Evolutionary conservation across 75 land plant genomes (phyloP).

Genomic region (Cunninghamia lanceolata): DNA sequence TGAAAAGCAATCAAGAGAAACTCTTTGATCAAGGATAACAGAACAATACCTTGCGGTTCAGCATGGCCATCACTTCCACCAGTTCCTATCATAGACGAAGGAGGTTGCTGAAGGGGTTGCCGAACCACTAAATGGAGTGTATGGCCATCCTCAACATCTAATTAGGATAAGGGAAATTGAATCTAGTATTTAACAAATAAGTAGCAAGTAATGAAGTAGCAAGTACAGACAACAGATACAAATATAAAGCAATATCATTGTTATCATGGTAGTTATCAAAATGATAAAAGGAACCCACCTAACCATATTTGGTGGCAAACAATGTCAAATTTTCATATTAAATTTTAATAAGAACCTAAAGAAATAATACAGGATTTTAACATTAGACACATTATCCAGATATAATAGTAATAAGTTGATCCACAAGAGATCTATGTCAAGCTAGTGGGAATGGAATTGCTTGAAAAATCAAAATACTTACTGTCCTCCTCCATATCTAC

Average conservation of each 20-base stretch:
- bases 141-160: constrained; percentile 99
- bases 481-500: not conserved
- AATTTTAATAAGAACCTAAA: not conserved
- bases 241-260: not conserved
- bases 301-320: not conserved
- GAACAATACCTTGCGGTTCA: constrained; percentile 13
- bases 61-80: not conserved
- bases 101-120: constrained; percentile 54
- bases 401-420: not conserved
- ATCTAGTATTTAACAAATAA: not conserved
- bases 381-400: not conserved
- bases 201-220: not conserved
- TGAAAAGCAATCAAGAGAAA: not conserved
- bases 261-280: not conserved
- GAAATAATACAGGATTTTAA: not conserved
- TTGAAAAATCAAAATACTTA: too few species aligned
- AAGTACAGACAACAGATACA: not conserved
- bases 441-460: not conserved
- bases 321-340: not conserved
- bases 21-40: not conserved
- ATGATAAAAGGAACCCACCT: not conserved
- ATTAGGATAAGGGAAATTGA: not conserved
- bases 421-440: not conserved
- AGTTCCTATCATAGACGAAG: constrained; percentile 11
- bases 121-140: constrained; percentile 94